Evolutionary conservation across 75 land plant genomes (phyloP), one percentile per base, ranked within the genome.

Genomic region (Selaginella tamariscina): DNA sequence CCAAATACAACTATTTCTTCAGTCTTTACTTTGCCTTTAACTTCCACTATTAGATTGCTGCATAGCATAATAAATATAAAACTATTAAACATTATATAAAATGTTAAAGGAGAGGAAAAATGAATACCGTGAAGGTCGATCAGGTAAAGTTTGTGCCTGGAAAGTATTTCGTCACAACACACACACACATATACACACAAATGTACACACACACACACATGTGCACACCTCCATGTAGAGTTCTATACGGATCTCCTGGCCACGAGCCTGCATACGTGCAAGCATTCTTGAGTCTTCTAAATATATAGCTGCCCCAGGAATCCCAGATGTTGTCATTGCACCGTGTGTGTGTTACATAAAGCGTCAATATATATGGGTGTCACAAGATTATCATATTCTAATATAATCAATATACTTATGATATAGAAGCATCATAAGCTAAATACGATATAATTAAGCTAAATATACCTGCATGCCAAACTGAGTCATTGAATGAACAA

Each of bases 141-240:
- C 66, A 65, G 31, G 66, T 65, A 30, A 26, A 8, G n/a, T 30
- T 2, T 30, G 31, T 27, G 31, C 27, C 27, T 65, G 31, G 5
- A 65, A 29, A 22, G 31, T 28, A n/a, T 31, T n/a, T n/a, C 31
- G n/a, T n/a, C n/a, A n/a, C n/a, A n/a, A n/a, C n/a, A n/a, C n/a
- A n/a, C n/a, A n/a, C n/a, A n/a, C n/a, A 26, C 30, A 65, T 65
- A 26, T 65, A 27, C n/a, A 20, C 31, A 26, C 9, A 20, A 20
- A 13, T 60, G 23, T 60, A 23, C 63, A 8, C 23, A 60, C 63
- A 60, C 18, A 60, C 18, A 49, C 20, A 65, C 54, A 44, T 49
- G 11, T 49, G 54, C 33, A 39, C 1, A 73, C 78, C 66, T 77
- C 78, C 74, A 77, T 72, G 70, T 72, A 77, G 28, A 77, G 78